A percentile compares a stretch with the other conserved stretches of the same genome.
phyloP scores from a whole-genome alignment of 495 filamentous ascomycete genomes.

The Aspergillus kassunensis region DNA sequence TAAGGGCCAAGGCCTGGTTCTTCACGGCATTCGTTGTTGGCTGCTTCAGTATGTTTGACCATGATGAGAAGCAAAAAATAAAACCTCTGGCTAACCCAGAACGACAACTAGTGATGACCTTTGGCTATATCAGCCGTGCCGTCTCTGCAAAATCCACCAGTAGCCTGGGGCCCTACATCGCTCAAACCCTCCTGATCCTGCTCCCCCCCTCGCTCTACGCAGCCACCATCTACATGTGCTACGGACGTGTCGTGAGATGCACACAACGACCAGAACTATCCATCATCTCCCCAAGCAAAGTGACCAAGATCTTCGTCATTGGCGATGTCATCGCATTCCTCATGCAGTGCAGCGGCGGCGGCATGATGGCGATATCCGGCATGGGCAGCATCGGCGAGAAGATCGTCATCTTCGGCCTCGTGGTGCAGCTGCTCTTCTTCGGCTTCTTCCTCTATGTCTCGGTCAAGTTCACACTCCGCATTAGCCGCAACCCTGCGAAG shows the following conservation, averaged over 20 bases:
- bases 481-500: background rate
- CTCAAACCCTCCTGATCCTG: slow-evolving; percentile 25
- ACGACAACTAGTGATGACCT: slow-evolving; percentile 22
- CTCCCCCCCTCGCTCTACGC: slow-evolving; percentile 25
- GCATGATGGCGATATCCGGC: slow-evolving; percentile 11
- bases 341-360: slow-evolving; percentile 18
- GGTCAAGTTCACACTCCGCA: slow-evolving; percentile 17
- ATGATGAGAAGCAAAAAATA: background rate
- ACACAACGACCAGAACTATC: slow-evolving; percentile 21
- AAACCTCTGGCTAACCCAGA: too few relatives aligned
- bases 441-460: slow-evolving; percentile 21
- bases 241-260: slow-evolving; percentile 26
- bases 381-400: slow-evolving; percentile 19
- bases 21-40: slow-evolving; percentile 18
- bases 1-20: slow-evolving; percentile 11
- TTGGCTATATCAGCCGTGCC: slow-evolving; percentile 11
- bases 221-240: slow-evolving; percentile 36
- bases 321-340: slow-evolving; percentile 26
- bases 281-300: slow-evolving; percentile 19
- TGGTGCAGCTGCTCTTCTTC: slow-evolving; percentile 27
- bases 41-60: slow-evolving; percentile 10
- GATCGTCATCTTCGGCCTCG: slow-evolving; percentile 22
- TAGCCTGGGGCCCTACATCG: slow-evolving; percentile 23
- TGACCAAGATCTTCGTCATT: slow-evolving; percentile 29
- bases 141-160: slow-evolving; percentile 8